These are phyloP conservation scores for Calocybe gangraenosa DNA, from an alignment of 768 basidiomycete species.

Conservation along the genomic window DNA sequence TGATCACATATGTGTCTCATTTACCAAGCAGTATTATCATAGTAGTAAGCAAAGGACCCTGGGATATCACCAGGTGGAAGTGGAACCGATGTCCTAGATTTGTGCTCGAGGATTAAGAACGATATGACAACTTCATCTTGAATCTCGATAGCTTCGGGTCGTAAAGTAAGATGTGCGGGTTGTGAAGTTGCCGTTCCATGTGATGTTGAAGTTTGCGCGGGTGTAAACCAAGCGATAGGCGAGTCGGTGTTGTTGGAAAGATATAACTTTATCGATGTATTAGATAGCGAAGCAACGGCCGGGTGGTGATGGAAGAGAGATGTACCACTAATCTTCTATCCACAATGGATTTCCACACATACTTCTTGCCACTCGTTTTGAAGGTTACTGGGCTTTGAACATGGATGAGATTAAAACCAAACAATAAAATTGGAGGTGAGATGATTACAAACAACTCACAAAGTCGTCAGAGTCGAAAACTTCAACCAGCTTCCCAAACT, in stretches of 20 bases:
- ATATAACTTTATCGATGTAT: conserved; percentile 4
- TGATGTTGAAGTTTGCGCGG: conserved; percentile 11
- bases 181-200: conserved; percentile 9
- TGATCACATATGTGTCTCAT: no score
- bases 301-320: background rate
- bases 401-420: no score
- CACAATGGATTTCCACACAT: conserved; percentile 18
- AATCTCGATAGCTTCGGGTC: conserved; percentile 19
- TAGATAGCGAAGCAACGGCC: background rate
- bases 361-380: conserved; percentile 15
- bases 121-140: conserved; percentile 21
- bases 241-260: conserved; percentile 3
- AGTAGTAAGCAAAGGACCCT: conserved; percentile 13
- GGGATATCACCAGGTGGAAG: conserved; percentile 3
- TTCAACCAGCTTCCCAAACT: conserved; percentile 20
- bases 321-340: conserved; percentile 19
- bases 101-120: conserved; percentile 22
- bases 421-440: background rate
- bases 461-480: conserved; percentile 16
- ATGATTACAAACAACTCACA: conserved; percentile 14
- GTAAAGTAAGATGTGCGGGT: conserved; percentile 18
- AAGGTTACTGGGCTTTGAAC: conserved; percentile 20
- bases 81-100: conserved; percentile 12
- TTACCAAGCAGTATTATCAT: conserved; percentile 11
- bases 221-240: conserved; percentile 23